A percentile compares a stretch with the other conserved stretches of the same genome.
These are phyloP conservation scores for Periglandula ipomoeae DNA, from an alignment of 2,329 filamentous ascomycete genomes.

Conservation along the genomic window DNA sequence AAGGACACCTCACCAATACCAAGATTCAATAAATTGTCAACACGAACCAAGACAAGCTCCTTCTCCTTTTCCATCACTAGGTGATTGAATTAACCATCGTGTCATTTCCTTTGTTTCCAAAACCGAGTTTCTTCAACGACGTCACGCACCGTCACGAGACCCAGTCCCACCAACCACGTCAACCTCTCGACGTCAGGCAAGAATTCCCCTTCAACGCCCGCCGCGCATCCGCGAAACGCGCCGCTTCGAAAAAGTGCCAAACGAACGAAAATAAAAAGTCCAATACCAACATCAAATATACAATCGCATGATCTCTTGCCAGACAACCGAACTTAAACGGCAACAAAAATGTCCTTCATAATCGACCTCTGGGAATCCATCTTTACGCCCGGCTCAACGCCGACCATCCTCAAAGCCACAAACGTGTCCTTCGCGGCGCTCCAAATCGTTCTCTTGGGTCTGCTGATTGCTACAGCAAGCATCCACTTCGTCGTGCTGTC, in stretches of 20 bases:
- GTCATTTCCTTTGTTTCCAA: background rate
- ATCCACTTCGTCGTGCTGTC: slow-evolving; percentile 84
- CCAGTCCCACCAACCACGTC: background rate
- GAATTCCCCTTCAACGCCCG: no score
- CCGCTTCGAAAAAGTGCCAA: background rate
- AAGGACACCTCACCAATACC: no score
- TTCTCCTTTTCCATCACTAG: no score
- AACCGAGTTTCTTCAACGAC: no score
- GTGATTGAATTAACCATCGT: no score
- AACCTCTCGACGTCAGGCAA: background rate
- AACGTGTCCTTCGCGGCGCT: slow-evolving; percentile 83
- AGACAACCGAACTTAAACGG: background rate
- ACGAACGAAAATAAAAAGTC: background rate
- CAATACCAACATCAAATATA: background rate
- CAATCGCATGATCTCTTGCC: background rate
- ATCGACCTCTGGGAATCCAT: slow-evolving; percentile 81
- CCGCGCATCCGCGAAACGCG: no score
- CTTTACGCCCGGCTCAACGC: slow-evolving; percentile 87
- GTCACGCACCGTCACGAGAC: background rate
- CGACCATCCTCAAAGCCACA: slow-evolving; percentile 78
- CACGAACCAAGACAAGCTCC: no score
- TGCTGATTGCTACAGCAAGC: slow-evolving; percentile 75
- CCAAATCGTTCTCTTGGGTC: slow-evolving; percentile 65
- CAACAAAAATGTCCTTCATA: slow-evolving; percentile 50
- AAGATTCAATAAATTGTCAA: no score